phyloP scores from a whole-genome alignment of 352 stramenopile species.

The Globisporangium okanoganense region DNA sequence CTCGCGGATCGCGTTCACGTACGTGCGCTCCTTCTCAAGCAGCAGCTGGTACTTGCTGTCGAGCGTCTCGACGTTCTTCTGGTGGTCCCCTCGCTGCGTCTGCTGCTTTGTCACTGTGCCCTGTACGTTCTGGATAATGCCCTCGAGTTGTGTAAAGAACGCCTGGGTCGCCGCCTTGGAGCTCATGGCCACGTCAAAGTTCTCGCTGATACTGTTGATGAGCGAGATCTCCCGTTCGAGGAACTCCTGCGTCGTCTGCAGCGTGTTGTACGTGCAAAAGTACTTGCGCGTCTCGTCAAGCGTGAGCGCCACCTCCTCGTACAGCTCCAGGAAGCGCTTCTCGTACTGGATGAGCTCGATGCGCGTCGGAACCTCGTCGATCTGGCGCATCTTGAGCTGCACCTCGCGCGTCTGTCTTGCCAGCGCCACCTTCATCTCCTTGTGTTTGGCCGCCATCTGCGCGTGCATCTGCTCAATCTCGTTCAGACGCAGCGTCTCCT shows the following conservation, averaged over 20 bases:
- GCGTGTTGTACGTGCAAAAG: constrained; percentile 85
- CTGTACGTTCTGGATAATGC: constrained; percentile 62
- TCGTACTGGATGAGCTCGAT: constrained; percentile 91
- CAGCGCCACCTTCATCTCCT: constrained; percentile 57
- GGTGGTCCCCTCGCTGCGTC: constrained; percentile 31
- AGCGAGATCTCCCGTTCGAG: constrained; percentile 86
- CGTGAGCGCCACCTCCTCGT: constrained; percentile 83
- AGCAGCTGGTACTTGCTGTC: constrained; percentile 79
- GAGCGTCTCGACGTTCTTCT: constrained; percentile 48
- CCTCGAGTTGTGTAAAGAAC: constrained; percentile 78
- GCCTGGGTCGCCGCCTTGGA: constrained; percentile 53
- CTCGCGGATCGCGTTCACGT: constrained; percentile 81
- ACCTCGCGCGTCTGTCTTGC: constrained; percentile 56
- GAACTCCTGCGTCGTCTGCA: constrained; percentile 77
- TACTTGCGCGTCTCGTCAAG: constrained; percentile 90
- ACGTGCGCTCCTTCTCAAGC: constrained; percentile 72
- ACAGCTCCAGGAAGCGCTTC: constrained; percentile 86
- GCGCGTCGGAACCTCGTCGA: constrained; percentile 83
- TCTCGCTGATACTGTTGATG: constrained; percentile 81
- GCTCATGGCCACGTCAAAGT: constrained; percentile 76
- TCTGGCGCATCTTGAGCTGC: constrained; percentile 53
- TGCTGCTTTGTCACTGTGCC: constrained; percentile 54
- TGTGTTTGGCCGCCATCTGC: constrained; percentile 63
- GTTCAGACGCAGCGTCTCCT: constrained; percentile 36
- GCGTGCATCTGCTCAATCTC: constrained; percentile 69